Base-by-base conservation (phyloP, 108 stramenopile genomes). In the Cyclotella atomus region DNA sequence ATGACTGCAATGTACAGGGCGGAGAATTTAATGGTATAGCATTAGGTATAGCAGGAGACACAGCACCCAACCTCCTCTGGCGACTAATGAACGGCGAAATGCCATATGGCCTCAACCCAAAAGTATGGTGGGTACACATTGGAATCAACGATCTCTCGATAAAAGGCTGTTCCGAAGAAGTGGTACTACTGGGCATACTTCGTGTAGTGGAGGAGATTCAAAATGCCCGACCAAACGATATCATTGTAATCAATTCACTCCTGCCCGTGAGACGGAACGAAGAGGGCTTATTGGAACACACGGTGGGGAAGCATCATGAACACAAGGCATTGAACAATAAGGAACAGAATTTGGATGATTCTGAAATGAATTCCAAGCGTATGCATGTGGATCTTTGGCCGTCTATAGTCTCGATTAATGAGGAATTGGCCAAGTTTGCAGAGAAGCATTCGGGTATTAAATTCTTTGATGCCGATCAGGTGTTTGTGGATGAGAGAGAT, bases 391-490 rank as follows among this genome's bases (percentile, higher is more conserved):
- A 81, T 47, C 53, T 94, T n/a, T 94, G 90, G 90, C 88, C 89
- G 38, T 87, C 91, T 20, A 85, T 95, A 50, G 67, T 75, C 28
- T 77, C 83, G 10, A 91, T 95, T 24, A 95, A 95, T 68, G 65
- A 69, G 6, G 74, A 89, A 52, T 68, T 95, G 33, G 44, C 68
- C 15, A 82, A 86, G 45, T 94, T 94, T 76, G 75, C 80, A 16
- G 68, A 79, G 14, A 78, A 81, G 59, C 73, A 85, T 21, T 50
- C 68, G 29, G 47, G 63, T 5, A 82, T 95, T 24, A 79, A 64
- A 35, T 95, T 92, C 64, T 95, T 92, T 71, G 87, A 92, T 73
- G 81, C 88, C 0, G 87, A 90, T 15, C 24, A 68, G n/a, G 79
- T 91, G 17, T 94, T 92, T 83, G 77, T 86, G 3, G 84, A 83